Base-by-base conservation (phyloP, 129 eudicot genomes). In the Helichrysum umbraculigerum region DNA sequence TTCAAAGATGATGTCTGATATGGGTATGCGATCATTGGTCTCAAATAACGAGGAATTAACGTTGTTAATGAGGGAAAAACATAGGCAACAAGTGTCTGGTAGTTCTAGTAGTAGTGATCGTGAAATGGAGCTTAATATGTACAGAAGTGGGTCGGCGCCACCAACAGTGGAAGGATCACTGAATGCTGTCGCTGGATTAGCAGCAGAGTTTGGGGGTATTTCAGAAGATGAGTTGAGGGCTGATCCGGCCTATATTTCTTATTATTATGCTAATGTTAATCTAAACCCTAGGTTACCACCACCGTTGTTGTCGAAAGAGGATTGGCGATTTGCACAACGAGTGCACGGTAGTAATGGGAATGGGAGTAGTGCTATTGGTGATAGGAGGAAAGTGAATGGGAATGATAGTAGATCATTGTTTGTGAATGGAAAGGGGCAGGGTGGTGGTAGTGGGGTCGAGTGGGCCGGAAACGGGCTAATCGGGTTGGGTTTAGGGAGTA, bases 271-370 rank as follows among this genome's bases (percentile, higher is more conserved):
- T 2, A 89, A 95, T 82, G 97, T 81, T 10, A 91, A 95, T 74
- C 78, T 89, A 60, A 91, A 95, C 79, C 99, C 99, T 50, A 85
- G 99, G 71, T 75, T 95, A 1, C 99, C 99, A 34, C 97, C 96
- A 33, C 99, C 99, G n/a, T 78, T 91, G 71, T 29, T 89, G 75
- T 89, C 97, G 0, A 91, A 90, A 69, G 99, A 95, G 84, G 99
- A 95, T 52, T 89, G 99, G 96, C 81, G 97, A 78, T 91, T 61
- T 78, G 78, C 97, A 7, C 99, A 94, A 80, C 77, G 94, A 65
- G 11, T 86, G 82, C 79, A 79, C n/a, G 89, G 86, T 1, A 78
- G 71, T 19, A 87, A 84, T 21, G 79, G 86, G 1, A 66, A 75
- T 25, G 83, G 85, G 56, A 77, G 85, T 44, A 79, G 87, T 6